phyloP scores from a whole-genome alignment of 768 basidiomycete genomes.

The Trametes cubensis region DNA sequence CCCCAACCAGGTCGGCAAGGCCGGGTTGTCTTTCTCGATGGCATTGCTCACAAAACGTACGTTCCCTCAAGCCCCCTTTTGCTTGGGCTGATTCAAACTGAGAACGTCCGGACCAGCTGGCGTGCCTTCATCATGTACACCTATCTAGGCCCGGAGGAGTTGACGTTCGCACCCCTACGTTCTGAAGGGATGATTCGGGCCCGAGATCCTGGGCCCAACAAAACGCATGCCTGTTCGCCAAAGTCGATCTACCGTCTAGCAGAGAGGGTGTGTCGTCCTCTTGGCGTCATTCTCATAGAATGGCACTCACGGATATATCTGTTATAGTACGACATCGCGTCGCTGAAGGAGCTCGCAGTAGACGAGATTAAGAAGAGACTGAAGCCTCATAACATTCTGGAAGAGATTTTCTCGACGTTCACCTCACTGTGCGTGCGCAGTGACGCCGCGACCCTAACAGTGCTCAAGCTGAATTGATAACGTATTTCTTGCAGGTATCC shows the following conservation, averaged over 20 bases:
- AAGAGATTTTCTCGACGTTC: constrained; percentile 10
- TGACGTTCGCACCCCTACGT: constrained; percentile 7
- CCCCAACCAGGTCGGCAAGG: neutral
- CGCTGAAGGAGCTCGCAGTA: neutral
- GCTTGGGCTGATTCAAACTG: neutral
- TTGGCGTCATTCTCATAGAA: neutral
- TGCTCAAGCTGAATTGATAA: too few species aligned
- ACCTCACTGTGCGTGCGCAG: neutral
- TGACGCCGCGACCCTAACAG: too few species aligned
- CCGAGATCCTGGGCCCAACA: neutral
- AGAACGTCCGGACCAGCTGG: neutral
- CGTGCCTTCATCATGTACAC: constrained; percentile 9
- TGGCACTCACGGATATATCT: neutral
- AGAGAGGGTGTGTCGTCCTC: neutral
- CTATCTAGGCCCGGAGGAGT: constrained; percentile 1
- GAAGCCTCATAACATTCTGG: constrained; percentile 2
- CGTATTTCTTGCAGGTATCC: constrained; percentile 1
- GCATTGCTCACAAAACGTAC: constrained; percentile 13
- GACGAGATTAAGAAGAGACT: constrained; percentile 4
- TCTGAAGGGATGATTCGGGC: neutral
- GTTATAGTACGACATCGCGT: constrained; percentile 1
- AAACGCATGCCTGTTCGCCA: constrained; percentile 3
- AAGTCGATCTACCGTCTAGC: constrained; percentile 19
- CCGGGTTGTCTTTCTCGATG: constrained; percentile 6
- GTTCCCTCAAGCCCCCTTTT: neutral